Percentiles rank a stretch among this genome's conserved stretches.
phyloP scores from a whole-genome alignment of 2,329 filamentous ascomycete species.

The Pseudonectria foliicola region DNA sequence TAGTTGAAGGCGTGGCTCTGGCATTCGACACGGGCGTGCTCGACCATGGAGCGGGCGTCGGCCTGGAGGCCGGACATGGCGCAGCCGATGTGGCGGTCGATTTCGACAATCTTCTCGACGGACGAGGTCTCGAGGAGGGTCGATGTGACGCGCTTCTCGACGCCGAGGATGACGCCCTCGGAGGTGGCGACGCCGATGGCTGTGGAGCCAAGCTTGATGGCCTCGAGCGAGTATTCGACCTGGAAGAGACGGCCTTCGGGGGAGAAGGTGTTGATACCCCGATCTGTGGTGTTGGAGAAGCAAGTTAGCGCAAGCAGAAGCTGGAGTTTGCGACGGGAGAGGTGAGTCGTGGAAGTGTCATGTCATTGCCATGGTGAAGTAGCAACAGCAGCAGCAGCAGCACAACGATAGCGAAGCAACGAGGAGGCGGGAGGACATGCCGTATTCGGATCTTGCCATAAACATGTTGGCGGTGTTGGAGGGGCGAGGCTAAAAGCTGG shows the following conservation, averaged over 20 bases:
- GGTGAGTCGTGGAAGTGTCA: constrained; percentile 8
- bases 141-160: constrained; percentile 98
- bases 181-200: constrained; percentile 96
- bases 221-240: constrained; percentile 99
- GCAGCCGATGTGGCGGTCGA: constrained; percentile 97
- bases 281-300: constrained; percentile 52
- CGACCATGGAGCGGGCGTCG: constrained; percentile 94
- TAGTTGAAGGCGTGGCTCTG: constrained; percentile 98
- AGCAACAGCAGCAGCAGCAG: too few relatives aligned
- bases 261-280: constrained; percentile 99
- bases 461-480: constrained; percentile 67
- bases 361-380: too few relatives aligned
- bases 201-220: constrained; percentile 98
- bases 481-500: constrained; percentile 8
- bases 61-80: constrained; percentile 98
- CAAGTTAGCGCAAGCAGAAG: constrained; percentile 12
- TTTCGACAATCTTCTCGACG: constrained; percentile 99
- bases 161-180: constrained; percentile 90
- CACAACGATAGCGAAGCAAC: constrained; percentile 19
- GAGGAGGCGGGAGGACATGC: constrained; percentile 47
- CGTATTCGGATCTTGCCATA: constrained; percentile 99
- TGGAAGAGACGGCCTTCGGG: constrained; percentile 99
- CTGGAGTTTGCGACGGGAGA: too few relatives aligned
- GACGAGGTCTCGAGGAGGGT: constrained; percentile 95
- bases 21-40: constrained; percentile 95